These are phyloP conservation scores for Kwoniella bestiolae DNA, from an alignment of 768 basidiomycete genomes.

Conservation along the genomic window DNA sequence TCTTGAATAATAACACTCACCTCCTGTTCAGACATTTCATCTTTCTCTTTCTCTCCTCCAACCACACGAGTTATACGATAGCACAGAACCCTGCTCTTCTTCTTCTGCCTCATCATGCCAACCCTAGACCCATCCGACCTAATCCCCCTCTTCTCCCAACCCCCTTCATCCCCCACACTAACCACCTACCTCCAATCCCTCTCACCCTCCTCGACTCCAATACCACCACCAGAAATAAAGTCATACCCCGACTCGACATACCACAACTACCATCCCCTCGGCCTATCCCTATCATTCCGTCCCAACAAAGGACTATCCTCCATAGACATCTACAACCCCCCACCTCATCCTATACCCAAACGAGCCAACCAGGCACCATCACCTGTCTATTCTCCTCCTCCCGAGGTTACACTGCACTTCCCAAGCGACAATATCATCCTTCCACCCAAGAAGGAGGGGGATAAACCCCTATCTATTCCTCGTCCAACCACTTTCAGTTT, in stretches of 20 bases:
- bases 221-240: slow-evolving; percentile 68
- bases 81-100: not conserved
- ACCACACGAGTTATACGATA: too few relatives aligned
- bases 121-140: slow-evolving; percentile 4
- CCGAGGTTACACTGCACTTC: slow-evolving; percentile 60
- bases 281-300: slow-evolving; percentile 77
- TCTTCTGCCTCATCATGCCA: slow-evolving; percentile 1
- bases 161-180: slow-evolving; percentile 21
- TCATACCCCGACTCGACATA: slow-evolving; percentile 82
- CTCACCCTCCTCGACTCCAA: slow-evolving; percentile 8
- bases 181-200: slow-evolving; percentile 14
- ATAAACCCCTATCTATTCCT: slow-evolving; percentile 58
- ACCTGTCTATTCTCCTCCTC: slow-evolving; percentile 65
- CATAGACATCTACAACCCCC: slow-evolving; percentile 78
- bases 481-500: slow-evolving; percentile 25
- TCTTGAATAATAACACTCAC: not conserved
- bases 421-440: slow-evolving; percentile 15
- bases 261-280: slow-evolving; percentile 78
- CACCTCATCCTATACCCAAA: slow-evolving; percentile 51
- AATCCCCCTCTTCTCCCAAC: slow-evolving; percentile 16
- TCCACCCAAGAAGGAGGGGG: slow-evolving; percentile 19
- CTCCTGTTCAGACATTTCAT: not conserved
- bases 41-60: not conserved
- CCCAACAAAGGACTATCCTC: slow-evolving; percentile 71
- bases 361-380: slow-evolving; percentile 53